Evolutionary conservation across 257 asterid species (phyloP).

Genomic region (Solanum paucissectum): DNA sequence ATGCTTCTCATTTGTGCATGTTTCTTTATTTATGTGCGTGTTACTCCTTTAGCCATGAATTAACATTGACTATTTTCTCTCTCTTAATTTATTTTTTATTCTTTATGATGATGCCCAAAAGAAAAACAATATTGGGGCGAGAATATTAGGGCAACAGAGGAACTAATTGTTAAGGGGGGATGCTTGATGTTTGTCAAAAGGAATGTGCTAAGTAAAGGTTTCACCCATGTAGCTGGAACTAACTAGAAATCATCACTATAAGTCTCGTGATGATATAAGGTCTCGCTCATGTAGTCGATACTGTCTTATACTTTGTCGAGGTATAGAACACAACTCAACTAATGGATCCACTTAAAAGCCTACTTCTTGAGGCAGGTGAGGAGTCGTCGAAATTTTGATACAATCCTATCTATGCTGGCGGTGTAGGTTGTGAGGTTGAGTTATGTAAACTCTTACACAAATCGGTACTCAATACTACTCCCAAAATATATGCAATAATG

Average conservation of each 20-base stretch:
- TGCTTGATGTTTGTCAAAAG: background rate
- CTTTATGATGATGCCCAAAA: background rate
- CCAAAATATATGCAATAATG: background rate
- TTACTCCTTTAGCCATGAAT: background rate
- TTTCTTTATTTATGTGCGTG: background rate
- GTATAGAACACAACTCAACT: background rate
- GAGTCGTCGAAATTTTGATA: too few relatives aligned
- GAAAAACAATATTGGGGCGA: background rate
- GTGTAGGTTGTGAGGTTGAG: background rate
- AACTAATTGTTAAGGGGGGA: background rate
- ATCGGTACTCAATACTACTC: background rate
- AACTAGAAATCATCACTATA: too few relatives aligned
- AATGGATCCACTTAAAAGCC: background rate
- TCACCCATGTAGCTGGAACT: too few relatives aligned
- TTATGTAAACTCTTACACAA: background rate
- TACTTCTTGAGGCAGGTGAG: background rate
- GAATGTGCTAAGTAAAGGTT: background rate
- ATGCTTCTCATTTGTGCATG: background rate
- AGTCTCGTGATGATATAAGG: too few relatives aligned
- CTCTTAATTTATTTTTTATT: background rate
- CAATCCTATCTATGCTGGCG: background rate
- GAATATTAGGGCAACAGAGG: background rate
- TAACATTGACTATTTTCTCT: background rate
- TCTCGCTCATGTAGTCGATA: too few relatives aligned
- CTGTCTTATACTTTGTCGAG: background rate